Base-by-base conservation (phyloP, 208 protist genomes). In the Trichomonas gallinae region DNA sequence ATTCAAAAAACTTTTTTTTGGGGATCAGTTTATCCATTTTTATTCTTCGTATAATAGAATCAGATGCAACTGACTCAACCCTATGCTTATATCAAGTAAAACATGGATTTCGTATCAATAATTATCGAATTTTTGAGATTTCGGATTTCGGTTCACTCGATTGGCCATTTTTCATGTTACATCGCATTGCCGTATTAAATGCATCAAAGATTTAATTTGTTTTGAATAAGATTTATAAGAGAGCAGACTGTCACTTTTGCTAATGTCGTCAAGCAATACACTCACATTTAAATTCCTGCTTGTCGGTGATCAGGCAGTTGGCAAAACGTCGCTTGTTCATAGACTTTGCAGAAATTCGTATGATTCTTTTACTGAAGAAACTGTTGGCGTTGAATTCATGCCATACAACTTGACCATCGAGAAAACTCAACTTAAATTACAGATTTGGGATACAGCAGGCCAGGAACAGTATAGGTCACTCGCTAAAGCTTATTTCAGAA, bases 401-500 rank as follows among this genome's bases (percentile, higher is more conserved):
- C 42, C 87, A 17, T 48, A 93, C n/a, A 38, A 34, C 6, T 51
- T 93, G 31, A 48, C 6, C 15, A 93, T 93, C 46, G 26, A 51
- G 36, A 42, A 51, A 34, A 38, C 40, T 9, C 40, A 93, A 38
- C 21, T 93, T 21, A 51, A 51, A 51, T 42, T 93, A 34, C 87
- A 93, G 46, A 93, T 93, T 11, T 93, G 87, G 87, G 87, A 93
- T 51, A 93, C 87, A 3, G 87, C 87, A 34, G 87, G 87, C 2
- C 87, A 93, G n/a, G 87, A 93, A 36, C 42, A 51, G 15, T 93
- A 51, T 38, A 48, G 87, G 38, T 48, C 87, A 51, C 8, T 93
- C 4, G 31, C 44, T 8, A 93, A 51, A 51, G 44, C 87, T 26
- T 93, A 93, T 38, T 93, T 48, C 15, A 23, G 87, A 51, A 38